Conservation (phyloP, 768 basidiomycete species). For the Coprinellus aureogranulatus region DNA sequence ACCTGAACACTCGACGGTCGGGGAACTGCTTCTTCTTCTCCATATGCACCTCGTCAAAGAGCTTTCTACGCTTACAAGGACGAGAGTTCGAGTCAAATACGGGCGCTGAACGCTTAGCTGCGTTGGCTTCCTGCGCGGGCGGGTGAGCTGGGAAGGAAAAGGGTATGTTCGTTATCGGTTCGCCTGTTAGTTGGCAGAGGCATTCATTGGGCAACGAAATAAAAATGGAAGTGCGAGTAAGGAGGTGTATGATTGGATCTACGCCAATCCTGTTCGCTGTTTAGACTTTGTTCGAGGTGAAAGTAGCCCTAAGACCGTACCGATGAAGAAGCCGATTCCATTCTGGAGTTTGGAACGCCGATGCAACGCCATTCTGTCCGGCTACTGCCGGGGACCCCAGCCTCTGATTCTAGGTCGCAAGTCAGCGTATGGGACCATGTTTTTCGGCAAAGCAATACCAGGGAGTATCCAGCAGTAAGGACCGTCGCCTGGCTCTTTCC, state of each 20-base stretch:
- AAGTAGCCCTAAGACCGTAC: too few species aligned
- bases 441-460: too few species aligned
- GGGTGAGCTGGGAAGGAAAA: background rate
- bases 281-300: too few species aligned
- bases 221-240: conserved; percentile 75
- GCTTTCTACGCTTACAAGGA: background rate
- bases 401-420: background rate
- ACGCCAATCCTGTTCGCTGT: conserved; percentile 73
- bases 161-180: conserved; percentile 50
- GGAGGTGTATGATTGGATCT: conserved; percentile 72
- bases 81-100: background rate
- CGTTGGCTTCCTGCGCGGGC: background rate
- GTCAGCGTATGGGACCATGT: too few species aligned
- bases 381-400: background rate
- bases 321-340: conserved; percentile 5
- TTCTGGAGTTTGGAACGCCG: background rate
- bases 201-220: conserved; percentile 79
- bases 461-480: too few species aligned
- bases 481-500: too few species aligned
- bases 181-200: conserved; percentile 79
- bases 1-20: too few species aligned
- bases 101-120: background rate
- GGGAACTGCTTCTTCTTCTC: too few species aligned
- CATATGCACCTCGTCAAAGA: background rate
- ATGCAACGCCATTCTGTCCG: background rate